Base-by-base conservation (phyloP, 805 yeast genomes). In the Candida fluviatilis region DNA sequence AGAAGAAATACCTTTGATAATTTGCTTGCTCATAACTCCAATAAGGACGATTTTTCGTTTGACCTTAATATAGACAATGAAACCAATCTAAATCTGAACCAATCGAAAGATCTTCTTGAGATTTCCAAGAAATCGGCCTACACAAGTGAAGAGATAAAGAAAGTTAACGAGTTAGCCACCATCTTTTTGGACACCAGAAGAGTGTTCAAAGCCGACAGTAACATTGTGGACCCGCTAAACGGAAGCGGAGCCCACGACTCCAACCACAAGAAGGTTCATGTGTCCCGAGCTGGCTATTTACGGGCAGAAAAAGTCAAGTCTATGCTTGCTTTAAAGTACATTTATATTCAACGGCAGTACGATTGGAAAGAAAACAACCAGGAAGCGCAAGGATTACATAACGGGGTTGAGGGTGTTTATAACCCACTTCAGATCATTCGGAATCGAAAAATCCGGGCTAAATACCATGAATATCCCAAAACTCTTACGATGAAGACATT, bases 371-470 rank as follows among this genome's bases (percentile, higher is more conserved):
- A 47, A 4, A 18, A 35, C 2, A 54, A 51, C 12, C 40, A 43
- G 13, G 43, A 40, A 2, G 51, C 53, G 0, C 37, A 36, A 13
- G 40, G 34, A 21, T 24, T 32, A 2, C 71, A 73, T 45, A 71
- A 68, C 2, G 76, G 75, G 2, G 73, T 83, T 2, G 87, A 80
- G 39, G 85, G 82, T 2, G 73, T 76, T 3, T 88, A 81, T 64
- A 88, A 88, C 53, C 96, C 96, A 3, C 62, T 88, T 31, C 95
- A 86, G 58, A 73, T 81, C n/a, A 77, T 88, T 18, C 64, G 96
- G 40, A 83, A 87, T 58, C 69, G 95, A 41, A 69, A 69, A 47
- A 54, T 82, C 3, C 58, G 85, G 37, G 70, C 72, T 40, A 73
- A 73, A 48, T 63, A 74, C 48, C 70, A 69, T 36, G 76, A 75